Base-by-base conservation (phyloP, 139 green algal genomes). In the Closterium sp. region DNA sequence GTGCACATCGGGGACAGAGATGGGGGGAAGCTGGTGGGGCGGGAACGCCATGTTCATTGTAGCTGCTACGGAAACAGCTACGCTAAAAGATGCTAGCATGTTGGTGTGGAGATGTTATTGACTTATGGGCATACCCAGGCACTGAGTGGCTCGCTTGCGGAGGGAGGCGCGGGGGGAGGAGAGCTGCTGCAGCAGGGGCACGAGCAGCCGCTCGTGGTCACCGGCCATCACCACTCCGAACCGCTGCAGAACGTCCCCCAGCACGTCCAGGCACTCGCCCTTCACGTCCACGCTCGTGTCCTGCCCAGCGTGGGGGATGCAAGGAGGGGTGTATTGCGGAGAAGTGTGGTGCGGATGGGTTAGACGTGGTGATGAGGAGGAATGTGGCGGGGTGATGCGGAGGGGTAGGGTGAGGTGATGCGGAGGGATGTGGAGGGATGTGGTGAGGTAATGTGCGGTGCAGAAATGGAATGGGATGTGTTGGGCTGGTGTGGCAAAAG, bases 261-360 rank as follows among this genome's bases (percentile, higher is more conserved):
- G 94, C 88, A 98, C 96, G 91, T 98, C 97, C 89, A 99, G 91
- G 91, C 96, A 95, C 34, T 96, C 95, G 88, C 79, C 94, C 27
- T 89, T 89, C 13, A 97, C 90, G 13, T 97, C 95, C 21, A 38
- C 31, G 31, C 86, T 92, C 19, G 31, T 89, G 28, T 92, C 79
- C 92, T 95, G 92, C 90, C 22, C 87, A 79, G 62, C 19, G 62
- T 24, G 62, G 62, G 62, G 19, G 62, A 79, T 79, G 62, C 62
- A 24, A n/a, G n/a, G n/a, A n/a, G n/a, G n/a, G n/a, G n/a, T n/a
- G n/a, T n/a, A n/a, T n/a, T n/a, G n/a, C n/a, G 38, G 38, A 13
- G 38, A 13, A 13, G 38, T 50, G 38, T 50, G 38, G 38, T 50
- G 38, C 6, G 38, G 38, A 50, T 11, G 38, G 7, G 7, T 13